Evolutionary conservation across 1,284 basidiomycete genomes (phyloP), one percentile per base, ranked within the genome.

Genomic region (Schizophyllum amplum): DNA sequence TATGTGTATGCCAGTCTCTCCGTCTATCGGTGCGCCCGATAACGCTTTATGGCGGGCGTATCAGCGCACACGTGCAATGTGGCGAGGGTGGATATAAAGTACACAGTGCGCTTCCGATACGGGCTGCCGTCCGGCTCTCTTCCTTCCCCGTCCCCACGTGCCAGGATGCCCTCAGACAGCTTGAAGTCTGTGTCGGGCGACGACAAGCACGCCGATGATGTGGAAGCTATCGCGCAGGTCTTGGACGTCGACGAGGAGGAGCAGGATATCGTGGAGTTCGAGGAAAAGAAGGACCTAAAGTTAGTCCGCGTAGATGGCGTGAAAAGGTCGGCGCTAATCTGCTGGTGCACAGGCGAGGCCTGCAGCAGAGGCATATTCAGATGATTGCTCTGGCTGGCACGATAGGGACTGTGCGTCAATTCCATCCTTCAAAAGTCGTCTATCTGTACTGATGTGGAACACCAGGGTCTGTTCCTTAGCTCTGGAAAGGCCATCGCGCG

Each of bases 401-500:
- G 5, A 59, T 59, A 20, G 58, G 58, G n/a, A 59, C 58, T 23
- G 63, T 61, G 11, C 4, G 62, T 56, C 7, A 24, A 5, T 20
- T 24, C n/a, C 48, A n/a, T 15, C 13, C 17, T 22, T 11, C 25
- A 2, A 4, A 23, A 11, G 11, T 33, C 22, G 56, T 22, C 46
- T 52, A 26, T 26, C 17, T 9, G 23, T 3, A 9, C 51, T 25
- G 23, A 11, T 51, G 11, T 11, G 15, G 11, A 13, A 11, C 15
- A 13, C 11, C 55, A 60, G 61, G 81, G 75, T 60, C 71, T 80
- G 13, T 78, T 77, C 65, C 68, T 81, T 51, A 77, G 79, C 46
- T 78, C 76, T 2, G 76, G 73, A 2, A 71, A 61, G 24, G 70
- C 77, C 20, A 69, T 80, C 20, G 63, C 57, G 17, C 56, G 68